These are phyloP conservation scores for Sergeia podlipaevii DNA, from an alignment of 208 protist species.

Conservation along the genomic window DNA sequence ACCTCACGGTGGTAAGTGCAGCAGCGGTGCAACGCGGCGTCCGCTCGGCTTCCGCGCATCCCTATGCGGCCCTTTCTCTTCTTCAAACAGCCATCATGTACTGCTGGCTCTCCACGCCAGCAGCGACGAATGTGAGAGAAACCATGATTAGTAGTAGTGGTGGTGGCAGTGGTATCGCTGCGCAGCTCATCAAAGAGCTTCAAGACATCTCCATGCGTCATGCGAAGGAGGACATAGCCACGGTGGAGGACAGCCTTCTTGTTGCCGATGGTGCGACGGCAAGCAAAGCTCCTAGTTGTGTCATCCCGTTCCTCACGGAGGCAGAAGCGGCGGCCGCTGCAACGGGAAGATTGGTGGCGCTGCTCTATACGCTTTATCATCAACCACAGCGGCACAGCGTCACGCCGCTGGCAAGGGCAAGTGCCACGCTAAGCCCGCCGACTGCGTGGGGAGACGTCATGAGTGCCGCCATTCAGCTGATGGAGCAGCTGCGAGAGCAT, in stretches of 20 bases:
- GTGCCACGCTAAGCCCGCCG: too few species aligned
- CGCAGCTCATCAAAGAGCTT: background rate
- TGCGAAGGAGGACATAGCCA: background rate
- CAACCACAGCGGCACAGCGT: background rate
- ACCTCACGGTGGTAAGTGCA: background rate
- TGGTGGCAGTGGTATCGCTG: too few species aligned
- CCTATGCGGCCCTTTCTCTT: slow-evolving; percentile 1
- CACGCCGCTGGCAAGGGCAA: background rate
- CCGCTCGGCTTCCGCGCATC: slow-evolving; percentile 1
- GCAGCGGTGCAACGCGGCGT: background rate
- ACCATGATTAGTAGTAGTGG: too few species aligned
- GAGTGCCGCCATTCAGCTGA: background rate
- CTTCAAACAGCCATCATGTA: background rate
- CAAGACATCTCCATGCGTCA: background rate
- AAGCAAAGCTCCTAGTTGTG: background rate
- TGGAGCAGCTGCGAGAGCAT: background rate
- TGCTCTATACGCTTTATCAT: slow-evolving; percentile 10
- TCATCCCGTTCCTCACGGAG: slow-evolving; percentile 8
- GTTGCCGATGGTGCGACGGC: background rate
- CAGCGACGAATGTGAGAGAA: background rate
- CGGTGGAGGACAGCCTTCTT: background rate
- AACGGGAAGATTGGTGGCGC: slow-evolving; percentile 11
- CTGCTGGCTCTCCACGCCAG: background rate
- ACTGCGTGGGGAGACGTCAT: slow-evolving; percentile 1
- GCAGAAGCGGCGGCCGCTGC: slow-evolving; percentile 15